phyloP scores from a whole-genome alignment of 2,329 filamentous ascomycete species.

The Fusarium sp. region DNA sequence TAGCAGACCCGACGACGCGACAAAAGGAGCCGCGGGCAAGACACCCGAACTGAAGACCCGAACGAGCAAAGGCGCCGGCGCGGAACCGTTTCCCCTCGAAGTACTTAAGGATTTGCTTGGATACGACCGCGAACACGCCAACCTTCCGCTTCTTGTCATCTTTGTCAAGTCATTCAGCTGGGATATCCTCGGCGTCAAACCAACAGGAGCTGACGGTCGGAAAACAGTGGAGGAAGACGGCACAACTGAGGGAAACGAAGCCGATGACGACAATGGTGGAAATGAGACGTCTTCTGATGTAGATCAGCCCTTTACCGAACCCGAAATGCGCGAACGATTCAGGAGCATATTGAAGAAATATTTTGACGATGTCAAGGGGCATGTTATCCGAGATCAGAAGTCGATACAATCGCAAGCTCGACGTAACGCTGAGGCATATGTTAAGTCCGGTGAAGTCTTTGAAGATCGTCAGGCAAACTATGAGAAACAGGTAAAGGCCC shows the following conservation, averaged over 20 bases:
- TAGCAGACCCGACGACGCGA: slow-evolving; percentile 71
- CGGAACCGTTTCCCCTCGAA: slow-evolving; percentile 95
- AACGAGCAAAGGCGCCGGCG: slow-evolving; percentile 69
- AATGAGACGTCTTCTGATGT: slow-evolving; percentile 54
- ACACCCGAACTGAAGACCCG: slow-evolving; percentile 70
- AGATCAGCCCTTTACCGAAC: slow-evolving; percentile 79
- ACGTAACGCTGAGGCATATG: slow-evolving; percentile 97
- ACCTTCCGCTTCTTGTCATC: slow-evolving; percentile 89
- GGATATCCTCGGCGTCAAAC: slow-evolving; percentile 89
- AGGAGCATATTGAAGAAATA: slow-evolving; percentile 87
- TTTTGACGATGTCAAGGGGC: slow-evolving; percentile 91
- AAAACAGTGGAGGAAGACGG: slow-evolving; percentile 88
- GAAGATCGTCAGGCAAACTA: slow-evolving; percentile 97
- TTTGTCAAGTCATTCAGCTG: slow-evolving; percentile 97
- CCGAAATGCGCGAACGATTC: slow-evolving; percentile 87
- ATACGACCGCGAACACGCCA: slow-evolving; percentile 91
- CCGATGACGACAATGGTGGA: slow-evolving; percentile 54
- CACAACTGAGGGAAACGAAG: slow-evolving; percentile 60
- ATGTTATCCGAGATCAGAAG: slow-evolving; percentile 92
- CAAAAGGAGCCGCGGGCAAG: slow-evolving; percentile 73
- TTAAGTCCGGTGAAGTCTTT: slow-evolving; percentile 98
- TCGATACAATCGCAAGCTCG: slow-evolving; percentile 86
- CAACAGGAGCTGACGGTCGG: slow-evolving; percentile 78
- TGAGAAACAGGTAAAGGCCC: slow-evolving; percentile 91
- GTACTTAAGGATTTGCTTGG: slow-evolving; percentile 97